Percentiles rank a stretch among this genome's conserved stretches.
Evolutionary conservation across 495 filamentous ascomycete species (phyloP).

Genomic region (Xeromyces bisporus): DNA sequence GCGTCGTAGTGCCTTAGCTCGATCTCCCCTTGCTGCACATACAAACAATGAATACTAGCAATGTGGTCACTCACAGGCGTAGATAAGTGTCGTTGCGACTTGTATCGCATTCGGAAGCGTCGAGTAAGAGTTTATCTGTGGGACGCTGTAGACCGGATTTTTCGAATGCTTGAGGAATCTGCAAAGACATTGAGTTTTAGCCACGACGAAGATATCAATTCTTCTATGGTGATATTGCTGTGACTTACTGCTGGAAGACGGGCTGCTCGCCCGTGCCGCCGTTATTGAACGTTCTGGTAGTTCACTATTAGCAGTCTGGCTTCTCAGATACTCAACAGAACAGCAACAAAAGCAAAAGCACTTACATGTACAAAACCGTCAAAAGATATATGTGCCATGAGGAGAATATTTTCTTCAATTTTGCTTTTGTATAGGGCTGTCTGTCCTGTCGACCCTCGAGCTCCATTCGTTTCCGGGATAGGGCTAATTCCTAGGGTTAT

Average conservation of each 20-base stretch:
- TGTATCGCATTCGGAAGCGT: slow-evolving; percentile 31
- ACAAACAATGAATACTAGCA: slow-evolving; percentile 4
- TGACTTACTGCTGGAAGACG: slow-evolving; percentile 21
- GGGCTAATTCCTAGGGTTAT: slow-evolving; percentile 24
- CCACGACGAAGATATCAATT: too few species aligned
- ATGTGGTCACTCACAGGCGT: slow-evolving; percentile 19
- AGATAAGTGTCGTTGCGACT: slow-evolving; percentile 28
- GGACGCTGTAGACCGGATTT: slow-evolving; percentile 21
- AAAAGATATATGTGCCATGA: slow-evolving; percentile 36
- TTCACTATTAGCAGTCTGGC: too few species aligned
- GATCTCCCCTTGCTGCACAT: too few species aligned
- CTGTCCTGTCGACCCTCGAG: slow-evolving; percentile 28
- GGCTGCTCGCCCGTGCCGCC: slow-evolving; percentile 16
- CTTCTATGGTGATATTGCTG: too few species aligned
- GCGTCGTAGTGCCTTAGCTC: too few species aligned
- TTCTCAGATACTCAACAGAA: too few species aligned
- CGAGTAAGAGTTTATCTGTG: slow-evolving; percentile 28
- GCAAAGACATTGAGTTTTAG: too few species aligned
- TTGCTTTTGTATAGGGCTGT: slow-evolving; percentile 26
- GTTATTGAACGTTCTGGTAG: slow-evolving; percentile 25
- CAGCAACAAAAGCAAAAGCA: too few species aligned
- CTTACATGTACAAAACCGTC: slow-evolving; percentile 25
- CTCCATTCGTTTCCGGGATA: slow-evolving; percentile 30
- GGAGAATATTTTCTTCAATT: slow-evolving; percentile 35
- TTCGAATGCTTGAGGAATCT: slow-evolving; percentile 24